Conservation (phyloP, 371 early-diverging fungal species). For the Sporodiniella umbellata region DNA sequence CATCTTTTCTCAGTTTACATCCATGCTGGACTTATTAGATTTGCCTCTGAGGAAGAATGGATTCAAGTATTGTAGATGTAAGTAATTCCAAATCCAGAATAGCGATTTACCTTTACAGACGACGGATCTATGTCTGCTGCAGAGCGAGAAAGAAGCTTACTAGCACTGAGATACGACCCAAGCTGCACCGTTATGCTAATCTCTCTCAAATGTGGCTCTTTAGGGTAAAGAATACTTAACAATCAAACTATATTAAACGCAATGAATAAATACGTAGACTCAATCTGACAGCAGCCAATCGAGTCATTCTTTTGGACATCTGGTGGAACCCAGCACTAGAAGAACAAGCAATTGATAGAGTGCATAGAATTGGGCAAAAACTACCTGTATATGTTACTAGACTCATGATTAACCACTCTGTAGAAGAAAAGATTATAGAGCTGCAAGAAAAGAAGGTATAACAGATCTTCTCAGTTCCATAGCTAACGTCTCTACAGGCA, state of each 20-base stretch:
- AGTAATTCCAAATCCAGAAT: conserved; percentile 34
- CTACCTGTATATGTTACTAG: conserved; percentile 57
- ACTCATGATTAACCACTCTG: conserved; percentile 53
- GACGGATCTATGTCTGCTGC: conserved; percentile 37
- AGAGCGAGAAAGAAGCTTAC: conserved; percentile 46
- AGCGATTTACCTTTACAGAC: conserved; percentile 45
- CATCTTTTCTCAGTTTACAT: conserved; percentile 85
- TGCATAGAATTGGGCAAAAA: conserved; percentile 82
- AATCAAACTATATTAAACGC: background rate
- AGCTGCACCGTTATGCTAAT: conserved; percentile 63
- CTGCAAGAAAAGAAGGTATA: conserved; percentile 50
- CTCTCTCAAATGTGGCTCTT: conserved; percentile 63
- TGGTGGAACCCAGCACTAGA: conserved; percentile 92
- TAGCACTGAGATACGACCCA: conserved; percentile 50
- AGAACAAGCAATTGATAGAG: conserved; percentile 87
- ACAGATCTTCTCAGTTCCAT: background rate
- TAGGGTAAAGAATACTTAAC: conserved; percentile 46
- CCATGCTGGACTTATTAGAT: conserved; percentile 75
- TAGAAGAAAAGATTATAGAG: conserved; percentile 62
- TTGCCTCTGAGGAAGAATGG: conserved; percentile 57
- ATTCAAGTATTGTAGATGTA: conserved; percentile 56
- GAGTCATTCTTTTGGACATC: conserved; percentile 72
- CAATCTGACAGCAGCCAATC: conserved; percentile 72
- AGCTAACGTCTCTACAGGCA: conserved; percentile 20
- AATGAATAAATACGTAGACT: too few species aligned